Percentiles rank a stretch among this genome's conserved stretches.
These are phyloP conservation scores for Chrysopogon serrulatus DNA, from an alignment of 176 grass and related monocot species.

Conservation along the genomic window DNA sequence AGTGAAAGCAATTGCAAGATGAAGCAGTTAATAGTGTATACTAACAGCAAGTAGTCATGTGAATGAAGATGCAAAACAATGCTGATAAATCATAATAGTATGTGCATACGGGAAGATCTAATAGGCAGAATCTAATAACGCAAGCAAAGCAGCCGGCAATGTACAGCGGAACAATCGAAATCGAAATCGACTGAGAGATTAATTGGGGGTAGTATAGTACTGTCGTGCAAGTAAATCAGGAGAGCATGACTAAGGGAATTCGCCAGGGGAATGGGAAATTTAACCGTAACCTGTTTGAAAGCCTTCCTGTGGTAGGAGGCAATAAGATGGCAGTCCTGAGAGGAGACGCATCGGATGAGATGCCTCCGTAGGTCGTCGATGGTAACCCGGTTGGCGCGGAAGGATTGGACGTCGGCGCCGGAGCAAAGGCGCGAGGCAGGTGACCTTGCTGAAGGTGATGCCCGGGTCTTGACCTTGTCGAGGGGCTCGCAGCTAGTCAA, in stretches of 20 bases:
- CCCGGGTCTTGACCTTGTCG: too few species aligned
- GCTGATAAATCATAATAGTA: neutral
- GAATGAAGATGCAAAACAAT: neutral
- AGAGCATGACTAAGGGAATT: neutral
- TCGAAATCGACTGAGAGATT: neutral
- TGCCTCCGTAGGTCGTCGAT: too few species aligned
- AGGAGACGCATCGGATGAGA: too few species aligned
- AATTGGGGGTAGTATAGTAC: neutral
- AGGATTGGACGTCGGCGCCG: too few species aligned
- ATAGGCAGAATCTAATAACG: too few species aligned
- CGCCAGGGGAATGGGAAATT: neutral
- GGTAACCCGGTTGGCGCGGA: too few species aligned
- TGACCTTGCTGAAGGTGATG: too few species aligned
- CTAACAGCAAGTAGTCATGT: too few species aligned
- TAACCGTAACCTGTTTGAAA: slow-evolving; percentile 26
- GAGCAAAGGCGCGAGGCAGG: too few species aligned
- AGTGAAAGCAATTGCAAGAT: neutral
- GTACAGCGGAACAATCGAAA: neutral
- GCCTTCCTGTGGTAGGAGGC: slow-evolving; percentile 58
- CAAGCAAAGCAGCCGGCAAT: neutral
- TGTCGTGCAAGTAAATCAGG: neutral
- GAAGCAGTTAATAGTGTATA: too few species aligned
- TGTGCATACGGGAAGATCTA: neutral
- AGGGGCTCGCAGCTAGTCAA: too few species aligned
- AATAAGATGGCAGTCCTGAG: slow-evolving; percentile 75